Evolutionary conservation across 345 rosid species (phyloP).

Genomic region (Isatis tinctoria): DNA sequence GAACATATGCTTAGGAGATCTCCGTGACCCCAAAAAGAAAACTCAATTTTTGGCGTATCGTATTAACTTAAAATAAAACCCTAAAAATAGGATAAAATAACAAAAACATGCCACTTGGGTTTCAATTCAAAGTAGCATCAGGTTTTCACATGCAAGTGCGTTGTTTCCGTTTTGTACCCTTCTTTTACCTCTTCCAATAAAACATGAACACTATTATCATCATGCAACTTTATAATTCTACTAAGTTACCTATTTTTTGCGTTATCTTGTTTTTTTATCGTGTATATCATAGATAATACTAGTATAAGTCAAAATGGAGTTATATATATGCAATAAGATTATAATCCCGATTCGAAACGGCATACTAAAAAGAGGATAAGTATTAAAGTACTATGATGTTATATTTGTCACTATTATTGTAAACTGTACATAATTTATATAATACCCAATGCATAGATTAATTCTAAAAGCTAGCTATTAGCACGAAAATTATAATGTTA

Average conservation of each 20-base stretch:
- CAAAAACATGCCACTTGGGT: slow-evolving; percentile 24
- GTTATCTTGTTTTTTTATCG: background rate
- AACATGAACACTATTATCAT: slow-evolving; percentile 7
- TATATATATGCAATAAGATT: background rate
- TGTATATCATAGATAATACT: background rate
- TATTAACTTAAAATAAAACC: background rate
- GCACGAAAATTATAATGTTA: background rate
- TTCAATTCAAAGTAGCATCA: slow-evolving; percentile 10
- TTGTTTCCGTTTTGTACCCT: slow-evolving; percentile 5
- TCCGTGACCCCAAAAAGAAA: background rate
- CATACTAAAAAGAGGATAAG: background rate
- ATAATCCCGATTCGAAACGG: background rate
- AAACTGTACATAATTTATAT: background rate
- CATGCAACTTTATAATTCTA: background rate
- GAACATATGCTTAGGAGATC: background rate
- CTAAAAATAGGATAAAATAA: background rate
- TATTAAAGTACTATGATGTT: background rate
- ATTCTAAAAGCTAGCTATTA: background rate
- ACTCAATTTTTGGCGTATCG: background rate
- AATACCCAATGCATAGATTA: background rate
- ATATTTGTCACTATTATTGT: background rate
- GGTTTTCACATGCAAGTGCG: slow-evolving; percentile 24
- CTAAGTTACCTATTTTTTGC: background rate
- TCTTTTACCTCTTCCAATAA: slow-evolving; percentile 24
- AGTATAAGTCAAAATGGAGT: background rate